Percentiles rank a stretch among this genome's conserved stretches.
Evolutionary conservation across 768 basidiomycete species (phyloP).

Genomic region (Cystofilobasidium ferigula): DNA sequence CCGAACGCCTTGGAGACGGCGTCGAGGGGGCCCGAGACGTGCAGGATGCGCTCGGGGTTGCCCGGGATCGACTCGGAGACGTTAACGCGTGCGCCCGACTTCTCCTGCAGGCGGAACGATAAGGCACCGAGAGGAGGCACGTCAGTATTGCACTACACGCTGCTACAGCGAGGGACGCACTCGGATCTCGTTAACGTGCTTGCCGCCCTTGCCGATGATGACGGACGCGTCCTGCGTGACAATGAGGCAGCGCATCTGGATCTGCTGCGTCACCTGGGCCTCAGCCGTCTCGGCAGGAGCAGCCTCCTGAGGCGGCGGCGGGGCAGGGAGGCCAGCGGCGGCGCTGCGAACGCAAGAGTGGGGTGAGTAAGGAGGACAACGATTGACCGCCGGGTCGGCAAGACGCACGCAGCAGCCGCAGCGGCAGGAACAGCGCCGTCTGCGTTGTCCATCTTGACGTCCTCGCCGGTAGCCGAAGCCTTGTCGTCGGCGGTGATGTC

Average conservation of each 20-base stretch:
- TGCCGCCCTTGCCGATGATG: constrained; percentile 91
- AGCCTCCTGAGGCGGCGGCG: not conserved
- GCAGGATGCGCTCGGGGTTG: constrained; percentile 96
- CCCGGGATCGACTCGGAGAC: constrained; percentile 98
- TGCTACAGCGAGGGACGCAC: constrained; percentile 42
- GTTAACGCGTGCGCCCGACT: constrained; percentile 89
- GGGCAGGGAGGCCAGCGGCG: not conserved
- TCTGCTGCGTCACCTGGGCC: constrained; percentile 42
- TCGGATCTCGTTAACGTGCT: constrained; percentile 95
- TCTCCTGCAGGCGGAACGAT: constrained; percentile 40
- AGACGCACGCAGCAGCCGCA: not conserved
- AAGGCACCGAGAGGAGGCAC: not conserved
- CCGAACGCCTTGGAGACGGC: constrained; percentile 99
- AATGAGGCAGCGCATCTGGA: constrained; percentile 95
- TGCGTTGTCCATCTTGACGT: constrained; percentile 17
- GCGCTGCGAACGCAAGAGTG: not conserved
- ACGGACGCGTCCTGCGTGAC: constrained; percentile 99
- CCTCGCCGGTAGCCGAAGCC: constrained; percentile 8
- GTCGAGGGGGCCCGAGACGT: constrained; percentile 89
- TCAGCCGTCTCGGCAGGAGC: not conserved
- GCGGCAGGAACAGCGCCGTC: too few species aligned
- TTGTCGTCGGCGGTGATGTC: constrained; percentile 25
- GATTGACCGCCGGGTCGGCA: not conserved
- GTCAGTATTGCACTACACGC: not conserved
- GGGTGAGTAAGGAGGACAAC: not conserved